Evolutionary conservation across 805 yeast species (phyloP), one percentile per base, ranked within the genome.

Genomic region (Candida succiphila): DNA sequence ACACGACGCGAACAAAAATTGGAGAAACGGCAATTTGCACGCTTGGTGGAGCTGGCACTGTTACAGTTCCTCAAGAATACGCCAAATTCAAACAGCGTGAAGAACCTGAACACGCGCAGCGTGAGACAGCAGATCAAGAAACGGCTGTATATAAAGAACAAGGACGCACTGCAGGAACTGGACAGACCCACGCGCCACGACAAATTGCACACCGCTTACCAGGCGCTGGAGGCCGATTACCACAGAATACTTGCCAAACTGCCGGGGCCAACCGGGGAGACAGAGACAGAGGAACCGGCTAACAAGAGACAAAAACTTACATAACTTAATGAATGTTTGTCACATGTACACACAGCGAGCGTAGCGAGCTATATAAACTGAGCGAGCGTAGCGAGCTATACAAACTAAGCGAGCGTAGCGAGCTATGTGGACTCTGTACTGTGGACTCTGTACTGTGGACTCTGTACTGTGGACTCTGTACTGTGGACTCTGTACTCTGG

Each of bases 41-140:
- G 96, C 40, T 63, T 84, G 23, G 45, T 80, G 4, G 98, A 92
- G 51, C 78, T 92, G 85, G 65, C 72, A 1, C 55, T 80, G 22
- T 53, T 79, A 15, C 61, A 67, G 42, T 60, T 47, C 23, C 36
- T 54, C 22, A 40, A 51, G 17, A 44, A 60, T 32, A 58, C 56
- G 22, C 24, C 17, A 21, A 34, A 19, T 15, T 31, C 23, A n/a
- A 38, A 30, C 5, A 7, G 6, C 5, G 42, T 50, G 22, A 38
- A 37, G 16, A 44, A 60, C 28, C 34, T 52, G 27, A 42, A 30
- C 17, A 52, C 43, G 21, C 56, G 56, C 37, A 61, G 63, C 6
- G 57, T 74, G 6, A 61, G 92, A 34, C 48, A 78, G 21, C 68
- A 70, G 41, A 78, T 89, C 40, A 89, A 88, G 54, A 69, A 64